These are phyloP conservation scores for Arabis hirsuta DNA, from an alignment of 345 rosid species.

Conservation along the genomic window DNA sequence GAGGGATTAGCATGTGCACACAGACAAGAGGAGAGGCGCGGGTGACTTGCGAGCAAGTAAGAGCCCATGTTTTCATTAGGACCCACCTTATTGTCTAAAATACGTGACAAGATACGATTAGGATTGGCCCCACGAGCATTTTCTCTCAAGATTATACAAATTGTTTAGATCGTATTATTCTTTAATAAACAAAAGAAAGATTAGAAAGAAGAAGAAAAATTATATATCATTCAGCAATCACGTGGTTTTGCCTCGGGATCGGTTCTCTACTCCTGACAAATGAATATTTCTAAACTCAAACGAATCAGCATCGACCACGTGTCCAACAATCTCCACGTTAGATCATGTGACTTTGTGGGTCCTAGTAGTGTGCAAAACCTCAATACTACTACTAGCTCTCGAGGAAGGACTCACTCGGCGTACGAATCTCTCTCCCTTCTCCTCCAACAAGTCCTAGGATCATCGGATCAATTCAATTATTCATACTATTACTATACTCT, in stretches of 20 bases:
- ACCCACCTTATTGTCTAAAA: constrained; percentile 45
- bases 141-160: background rate
- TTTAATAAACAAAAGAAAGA: constrained; percentile 6
- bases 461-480: constrained; percentile 41
- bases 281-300: constrained; percentile 29
- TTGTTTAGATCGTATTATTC: background rate
- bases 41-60: constrained; percentile 52
- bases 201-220: constrained; percentile 20
- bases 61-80: constrained; percentile 54
- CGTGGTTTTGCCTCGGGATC: constrained; percentile 61
- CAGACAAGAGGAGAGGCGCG: constrained; percentile 45
- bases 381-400: constrained; percentile 22
- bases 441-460: constrained; percentile 33
- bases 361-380: constrained; percentile 36
- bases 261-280: constrained; percentile 40
- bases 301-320: constrained; percentile 33
- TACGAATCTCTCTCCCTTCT: constrained; percentile 35
- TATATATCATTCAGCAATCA: constrained; percentile 46
- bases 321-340: constrained; percentile 46
- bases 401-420: constrained; percentile 26
- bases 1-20: constrained; percentile 57
- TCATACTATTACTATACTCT: constrained; percentile 22
- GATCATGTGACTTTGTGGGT: constrained; percentile 47
- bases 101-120: constrained; percentile 43
- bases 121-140: constrained; percentile 39